Evolutionary conservation across 2,329 filamentous ascomycete genomes (phyloP).

Genomic region (Aspergillus amoenus): DNA sequence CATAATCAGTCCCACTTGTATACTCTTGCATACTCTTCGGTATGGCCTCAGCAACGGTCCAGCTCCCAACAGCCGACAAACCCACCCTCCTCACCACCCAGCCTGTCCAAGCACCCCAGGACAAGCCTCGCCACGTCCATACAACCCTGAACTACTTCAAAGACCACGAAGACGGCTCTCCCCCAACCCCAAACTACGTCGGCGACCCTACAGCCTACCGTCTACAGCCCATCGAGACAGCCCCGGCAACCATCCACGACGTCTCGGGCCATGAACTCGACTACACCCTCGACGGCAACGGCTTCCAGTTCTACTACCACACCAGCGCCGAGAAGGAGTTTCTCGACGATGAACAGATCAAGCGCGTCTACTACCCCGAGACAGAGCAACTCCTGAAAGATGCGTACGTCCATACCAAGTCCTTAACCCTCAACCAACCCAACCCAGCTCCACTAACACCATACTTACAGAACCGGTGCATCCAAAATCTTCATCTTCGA

Average conservation of each 20-base stretch:
- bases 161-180: constrained; percentile 44
- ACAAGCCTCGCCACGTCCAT: constrained; percentile 37
- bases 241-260: constrained; percentile 42
- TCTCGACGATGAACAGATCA: constrained; percentile 44
- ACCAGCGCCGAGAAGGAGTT: constrained; percentile 38
- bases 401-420: constrained; percentile 23
- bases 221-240: constrained; percentile 39
- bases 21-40: neutral
- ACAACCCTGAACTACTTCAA: constrained; percentile 50
- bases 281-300: constrained; percentile 48
- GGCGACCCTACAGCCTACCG: constrained; percentile 40
- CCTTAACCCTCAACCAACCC: neutral
- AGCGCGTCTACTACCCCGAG: constrained; percentile 46
- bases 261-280: constrained; percentile 44
- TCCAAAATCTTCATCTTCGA: constrained; percentile 50
- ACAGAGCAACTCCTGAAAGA: constrained; percentile 49
- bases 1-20: neutral
- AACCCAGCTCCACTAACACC: neutral
- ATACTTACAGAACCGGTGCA: constrained; percentile 37
- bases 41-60: constrained; percentile 35
- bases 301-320: constrained; percentile 48
- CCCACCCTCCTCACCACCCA: constrained; percentile 14
- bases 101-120: constrained; percentile 10
- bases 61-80: constrained; percentile 16
- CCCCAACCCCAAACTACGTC: constrained; percentile 39